Conservation (phyloP, 108 stramenopile species). For the Skeletonema potamos region DNA sequence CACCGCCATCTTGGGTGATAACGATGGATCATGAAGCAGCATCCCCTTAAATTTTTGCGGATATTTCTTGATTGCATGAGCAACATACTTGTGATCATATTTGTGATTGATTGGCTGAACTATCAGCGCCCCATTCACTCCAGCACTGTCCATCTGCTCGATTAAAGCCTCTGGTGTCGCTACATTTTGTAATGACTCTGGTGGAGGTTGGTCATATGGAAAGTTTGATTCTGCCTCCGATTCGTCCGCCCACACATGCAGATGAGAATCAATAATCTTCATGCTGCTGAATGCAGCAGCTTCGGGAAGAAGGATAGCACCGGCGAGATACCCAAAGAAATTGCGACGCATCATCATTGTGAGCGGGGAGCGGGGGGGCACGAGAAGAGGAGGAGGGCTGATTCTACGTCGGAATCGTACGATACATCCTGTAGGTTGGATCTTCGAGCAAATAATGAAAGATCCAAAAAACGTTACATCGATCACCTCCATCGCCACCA, state of each 20-base stretch:
- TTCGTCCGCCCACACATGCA: slow-evolving; percentile 82
- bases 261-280: slow-evolving; percentile 72
- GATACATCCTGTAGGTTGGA: too few species aligned
- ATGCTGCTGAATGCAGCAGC: not conserved
- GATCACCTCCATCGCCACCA: too few species aligned
- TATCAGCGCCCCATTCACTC: slow-evolving; percentile 84
- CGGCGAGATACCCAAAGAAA: not conserved
- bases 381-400: too few species aligned
- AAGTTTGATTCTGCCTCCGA: slow-evolving; percentile 48
- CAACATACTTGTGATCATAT: slow-evolving; percentile 86
- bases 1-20: slow-evolving; percentile 64
- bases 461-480: too few species aligned
- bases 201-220: slow-evolving; percentile 74
- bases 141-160: slow-evolving; percentile 63
- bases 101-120: slow-evolving; percentile 93
- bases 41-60: slow-evolving; percentile 86
- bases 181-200: slow-evolving; percentile 49
- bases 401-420: too few species aligned
- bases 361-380: too few species aligned
- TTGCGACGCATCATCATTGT: not conserved
- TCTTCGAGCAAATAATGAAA: too few species aligned
- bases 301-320: not conserved
- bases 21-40: slow-evolving; percentile 75
- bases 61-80: slow-evolving; percentile 56
- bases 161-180: slow-evolving; percentile 58